phyloP scores from a whole-genome alignment of 208 protist species.

The Leptomonas seymouri region DNA sequence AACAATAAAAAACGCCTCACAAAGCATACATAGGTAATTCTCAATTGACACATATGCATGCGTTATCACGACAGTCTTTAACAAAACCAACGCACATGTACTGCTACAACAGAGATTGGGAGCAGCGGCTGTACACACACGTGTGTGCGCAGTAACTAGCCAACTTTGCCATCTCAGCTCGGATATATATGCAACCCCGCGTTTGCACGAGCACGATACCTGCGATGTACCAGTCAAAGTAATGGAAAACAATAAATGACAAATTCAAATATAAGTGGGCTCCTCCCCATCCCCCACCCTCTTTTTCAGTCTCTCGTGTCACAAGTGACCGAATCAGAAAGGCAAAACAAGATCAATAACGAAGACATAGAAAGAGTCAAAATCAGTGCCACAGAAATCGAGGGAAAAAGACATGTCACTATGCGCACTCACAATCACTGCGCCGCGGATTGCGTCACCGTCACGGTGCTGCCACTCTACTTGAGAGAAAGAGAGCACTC shows the following conservation, averaged over 20 bases:
- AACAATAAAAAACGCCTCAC: too few species aligned
- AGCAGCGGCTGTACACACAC: background rate
- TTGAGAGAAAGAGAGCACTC: background rate
- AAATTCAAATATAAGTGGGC: constrained; percentile 1
- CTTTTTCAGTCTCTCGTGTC: background rate
- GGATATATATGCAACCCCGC: background rate
- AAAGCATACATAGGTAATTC: too few species aligned
- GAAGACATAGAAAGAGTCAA: background rate
- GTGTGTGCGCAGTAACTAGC: too few species aligned
- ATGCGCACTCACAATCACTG: background rate
- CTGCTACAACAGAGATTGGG: background rate
- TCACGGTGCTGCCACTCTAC: background rate
- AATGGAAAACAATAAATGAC: background rate
- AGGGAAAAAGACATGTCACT: background rate
- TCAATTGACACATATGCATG: too few species aligned
- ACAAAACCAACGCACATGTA: background rate
- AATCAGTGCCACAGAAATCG: background rate
- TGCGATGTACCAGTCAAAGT: background rate
- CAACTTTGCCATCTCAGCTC: background rate
- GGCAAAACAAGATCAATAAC: background rate
- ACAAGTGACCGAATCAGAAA: too few species aligned
- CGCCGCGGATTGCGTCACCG: background rate
- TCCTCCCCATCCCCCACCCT: background rate
- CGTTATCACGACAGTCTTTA: background rate
- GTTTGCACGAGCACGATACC: background rate